Evolutionary conservation across 768 basidiomycete genomes (phyloP), one percentile per base, ranked within the genome.

Genomic region (Mrakia frigida): DNA sequence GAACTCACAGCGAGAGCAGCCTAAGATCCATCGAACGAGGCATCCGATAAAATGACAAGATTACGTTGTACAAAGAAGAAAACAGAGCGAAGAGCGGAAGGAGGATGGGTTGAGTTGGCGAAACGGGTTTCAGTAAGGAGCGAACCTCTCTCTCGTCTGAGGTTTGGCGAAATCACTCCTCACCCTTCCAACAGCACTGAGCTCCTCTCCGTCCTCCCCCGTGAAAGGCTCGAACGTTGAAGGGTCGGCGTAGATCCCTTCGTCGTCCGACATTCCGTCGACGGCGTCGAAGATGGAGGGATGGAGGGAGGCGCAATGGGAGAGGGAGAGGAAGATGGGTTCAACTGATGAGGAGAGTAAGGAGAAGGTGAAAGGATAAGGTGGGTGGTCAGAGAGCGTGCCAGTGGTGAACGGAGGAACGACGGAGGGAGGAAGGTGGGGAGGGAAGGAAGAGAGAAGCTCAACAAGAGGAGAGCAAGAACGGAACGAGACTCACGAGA

Each of bases 171-270:
- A 91, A 91, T 91, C 88, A 83, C 90, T 92, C 91, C 93, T 91
- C 90, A 93, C 92, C 90, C 91, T 89, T 86, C 93, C 93, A 79
- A 90, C 91, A 85, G 90, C 90, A 83, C 89, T 91, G 79, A 94
- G 87, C 84, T 94, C 91, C 80, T 92, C 86, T 31, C 85, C 87
- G 74, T 87, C 89, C 67, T 87, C 86, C 37, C 89, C 90, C 31
- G 84, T 85, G 82, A 92, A 90, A 1, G 86, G 85, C 77, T 86
- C 85, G 75, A 87, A 86, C 16, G 72, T 79, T 59, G 60, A 74
- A 76, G 43, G 78, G 70, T 25, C 78, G 39, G 2, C 59, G 74
- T 50, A 81, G 53, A 60, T 74, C 50, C 28, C 80, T 77, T 50
- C 70, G 43, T n/a, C 77, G 79, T 77, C 79, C 78, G 77, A 80